phyloP scores from a whole-genome alignment of 768 basidiomycete species.

The Phaffia australis region DNA sequence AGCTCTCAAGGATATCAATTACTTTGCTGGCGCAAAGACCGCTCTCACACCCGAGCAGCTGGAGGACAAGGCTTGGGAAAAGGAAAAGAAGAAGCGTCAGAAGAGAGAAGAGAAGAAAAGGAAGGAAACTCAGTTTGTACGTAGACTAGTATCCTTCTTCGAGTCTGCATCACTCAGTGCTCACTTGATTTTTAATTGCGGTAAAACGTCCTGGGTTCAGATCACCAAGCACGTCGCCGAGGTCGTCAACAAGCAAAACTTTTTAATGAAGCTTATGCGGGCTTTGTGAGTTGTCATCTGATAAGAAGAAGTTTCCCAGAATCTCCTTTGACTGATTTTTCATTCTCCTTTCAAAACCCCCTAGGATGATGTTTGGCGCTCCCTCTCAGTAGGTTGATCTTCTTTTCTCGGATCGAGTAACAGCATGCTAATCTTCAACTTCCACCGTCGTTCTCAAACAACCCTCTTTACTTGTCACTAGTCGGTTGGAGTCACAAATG shows the following conservation, averaged over 20 bases:
- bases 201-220: too few species aligned
- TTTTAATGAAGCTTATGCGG: conserved; percentile 72
- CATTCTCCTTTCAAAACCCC: too few species aligned
- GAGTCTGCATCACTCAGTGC: too few species aligned
- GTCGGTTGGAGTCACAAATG: conserved; percentile 86
- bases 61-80: conserved; percentile 41
- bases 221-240: conserved; percentile 75
- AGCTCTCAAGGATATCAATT: conserved; percentile 16
- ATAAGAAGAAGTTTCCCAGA: too few species aligned
- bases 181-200: too few species aligned
- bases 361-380: conserved; percentile 48
- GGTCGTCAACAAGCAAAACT: conserved; percentile 68
- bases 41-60: conserved; percentile 40
- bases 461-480: conserved; percentile 64
- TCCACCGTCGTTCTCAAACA: not conserved
- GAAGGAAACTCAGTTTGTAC: conserved; percentile 57
- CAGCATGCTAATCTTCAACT: not conserved
- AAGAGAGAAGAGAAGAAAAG: conserved; percentile 48
- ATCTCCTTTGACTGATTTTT: too few species aligned
- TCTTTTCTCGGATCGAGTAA: too few species aligned
- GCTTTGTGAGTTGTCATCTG: conserved; percentile 42
- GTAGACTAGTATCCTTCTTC: too few species aligned
- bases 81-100: conserved; percentile 35
- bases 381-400: not conserved
- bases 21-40: not conserved